Evolutionary conservation across 768 basidiomycete genomes (phyloP).

Genomic region (Cystofilobasidium capitatum): DNA sequence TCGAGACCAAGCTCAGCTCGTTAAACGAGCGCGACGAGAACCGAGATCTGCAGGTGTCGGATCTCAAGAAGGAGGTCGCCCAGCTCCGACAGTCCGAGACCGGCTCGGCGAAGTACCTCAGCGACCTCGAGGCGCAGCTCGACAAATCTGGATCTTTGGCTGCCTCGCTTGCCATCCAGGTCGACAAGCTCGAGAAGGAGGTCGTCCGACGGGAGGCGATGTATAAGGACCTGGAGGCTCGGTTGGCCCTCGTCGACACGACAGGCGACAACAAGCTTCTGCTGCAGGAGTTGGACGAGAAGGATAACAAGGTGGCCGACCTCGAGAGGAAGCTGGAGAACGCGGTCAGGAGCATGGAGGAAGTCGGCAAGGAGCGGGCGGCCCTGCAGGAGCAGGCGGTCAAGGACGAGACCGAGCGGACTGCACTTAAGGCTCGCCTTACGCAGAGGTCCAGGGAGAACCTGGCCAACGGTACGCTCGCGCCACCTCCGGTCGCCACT

Average conservation of each 20-base stretch:
- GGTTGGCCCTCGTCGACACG: constrained; percentile 56
- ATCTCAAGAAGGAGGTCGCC: constrained; percentile 71
- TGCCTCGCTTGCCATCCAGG: constrained; percentile 54
- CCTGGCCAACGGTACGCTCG: background rate
- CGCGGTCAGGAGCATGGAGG: constrained; percentile 63
- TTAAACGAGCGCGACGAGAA: constrained; percentile 69
- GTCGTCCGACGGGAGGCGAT: constrained; percentile 63
- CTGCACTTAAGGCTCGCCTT: constrained; percentile 36
- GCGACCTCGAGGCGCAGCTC: constrained; percentile 73
- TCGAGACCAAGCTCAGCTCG: constrained; percentile 81
- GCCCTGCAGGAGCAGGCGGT: constrained; percentile 60
- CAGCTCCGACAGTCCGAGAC: constrained; percentile 67
- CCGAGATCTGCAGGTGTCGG: constrained; percentile 67
- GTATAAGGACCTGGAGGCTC: constrained; percentile 58
- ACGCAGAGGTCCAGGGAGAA: background rate
- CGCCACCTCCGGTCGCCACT: background rate
- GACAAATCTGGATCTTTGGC: constrained; percentile 42
- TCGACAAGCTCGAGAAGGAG: constrained; percentile 69
- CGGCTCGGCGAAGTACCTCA: constrained; percentile 66
- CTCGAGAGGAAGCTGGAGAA: constrained; percentile 69
- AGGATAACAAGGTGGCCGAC: constrained; percentile 64
- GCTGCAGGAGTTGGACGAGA: constrained; percentile 63
- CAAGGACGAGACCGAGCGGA: constrained; percentile 61
- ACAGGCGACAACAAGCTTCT: constrained; percentile 58
- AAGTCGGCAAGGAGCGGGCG: constrained; percentile 55